Percentiles rank a stretch among this genome's conserved stretches.
phyloP scores from a whole-genome alignment of 2,329 filamentous ascomycete species.

The Aspergillus proliferans region DNA sequence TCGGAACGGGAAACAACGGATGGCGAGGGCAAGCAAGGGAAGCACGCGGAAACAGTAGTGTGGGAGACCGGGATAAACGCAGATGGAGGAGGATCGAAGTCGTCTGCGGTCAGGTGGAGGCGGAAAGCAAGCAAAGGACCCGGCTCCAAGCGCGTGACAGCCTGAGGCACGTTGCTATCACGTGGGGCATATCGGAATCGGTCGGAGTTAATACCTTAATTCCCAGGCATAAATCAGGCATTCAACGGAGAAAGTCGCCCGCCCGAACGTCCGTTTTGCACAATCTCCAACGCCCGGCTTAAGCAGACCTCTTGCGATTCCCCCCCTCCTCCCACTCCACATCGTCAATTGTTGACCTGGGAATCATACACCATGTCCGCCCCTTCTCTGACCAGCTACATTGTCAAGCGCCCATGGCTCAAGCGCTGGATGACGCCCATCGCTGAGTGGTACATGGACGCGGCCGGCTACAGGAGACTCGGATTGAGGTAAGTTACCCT shows the following conservation, averaged over 20 bases:
- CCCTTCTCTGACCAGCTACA: conserved; percentile 66
- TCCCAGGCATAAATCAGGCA: conserved; percentile 7
- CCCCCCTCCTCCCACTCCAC: conserved; percentile 24
- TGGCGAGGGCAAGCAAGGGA: not conserved
- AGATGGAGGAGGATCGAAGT: conserved; percentile 8
- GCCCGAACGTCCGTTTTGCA: conserved; percentile 33
- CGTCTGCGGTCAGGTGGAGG: conserved; percentile 17
- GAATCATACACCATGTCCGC: conserved; percentile 56
- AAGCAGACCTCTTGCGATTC: conserved; percentile 17
- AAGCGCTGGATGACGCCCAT: conserved; percentile 70
- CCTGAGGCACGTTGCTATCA: conserved; percentile 10
- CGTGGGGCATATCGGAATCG: not conserved
- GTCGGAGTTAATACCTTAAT: conserved; percentile 6
- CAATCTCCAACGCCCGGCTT: conserved; percentile 34
- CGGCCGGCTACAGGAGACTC: conserved; percentile 86
- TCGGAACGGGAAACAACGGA: not conserved
- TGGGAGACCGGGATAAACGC: not conserved
- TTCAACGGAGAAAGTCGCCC: conserved; percentile 24
- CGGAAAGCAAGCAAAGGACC: not conserved
- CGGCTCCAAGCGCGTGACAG: not conserved
- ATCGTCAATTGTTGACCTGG: conserved; percentile 23
- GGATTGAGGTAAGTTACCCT: conserved; percentile 66
- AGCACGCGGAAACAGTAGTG: not conserved
- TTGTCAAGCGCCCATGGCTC: conserved; percentile 82
- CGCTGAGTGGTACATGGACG: conserved; percentile 81